A percentile compares a stretch with the other conserved stretches of the same genome.
These are phyloP conservation scores for Paramarasmius palmivorus DNA, from an alignment of 1,284 basidiomycete genomes.

Conservation along the genomic window DNA sequence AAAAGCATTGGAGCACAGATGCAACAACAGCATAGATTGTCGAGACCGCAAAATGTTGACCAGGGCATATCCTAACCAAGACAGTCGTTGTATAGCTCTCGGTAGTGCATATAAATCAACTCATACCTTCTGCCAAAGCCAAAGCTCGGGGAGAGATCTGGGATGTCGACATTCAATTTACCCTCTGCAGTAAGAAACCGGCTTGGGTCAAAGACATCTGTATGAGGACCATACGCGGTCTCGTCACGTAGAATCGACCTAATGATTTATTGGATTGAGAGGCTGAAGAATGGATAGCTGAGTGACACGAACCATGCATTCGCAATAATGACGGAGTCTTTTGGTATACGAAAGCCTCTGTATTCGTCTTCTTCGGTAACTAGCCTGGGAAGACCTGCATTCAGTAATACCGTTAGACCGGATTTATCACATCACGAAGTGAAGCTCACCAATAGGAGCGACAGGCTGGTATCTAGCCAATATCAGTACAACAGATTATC, in stretches of 20 bases:
- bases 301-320: background rate
- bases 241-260: constrained; percentile 20
- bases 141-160: constrained; percentile 1
- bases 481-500: background rate
- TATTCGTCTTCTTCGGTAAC: background rate
- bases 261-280: background rate
- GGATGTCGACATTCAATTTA: constrained; percentile 1
- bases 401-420: too few species aligned
- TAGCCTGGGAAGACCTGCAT: background rate
- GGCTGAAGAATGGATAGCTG: too few species aligned
- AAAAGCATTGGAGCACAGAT: too few species aligned
- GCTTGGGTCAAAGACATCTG: constrained; percentile 7
- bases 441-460: too few species aligned
- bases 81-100: background rate
- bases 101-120: background rate
- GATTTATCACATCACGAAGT: too few species aligned
- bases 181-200: constrained; percentile 3
- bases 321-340: background rate
- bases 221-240: constrained; percentile 6
- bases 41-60: background rate
- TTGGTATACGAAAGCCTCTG: background rate
- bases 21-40: too few species aligned
- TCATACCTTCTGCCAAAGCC: constrained; percentile 7
- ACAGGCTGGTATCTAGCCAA: too few species aligned
- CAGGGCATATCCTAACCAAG: background rate